A percentile compares a stretch with the other conserved stretches of the same genome.
These are phyloP conservation scores for Ophioceras dolichostomum DNA, from an alignment of 2,329 filamentous ascomycete species.

Conservation along the genomic window DNA sequence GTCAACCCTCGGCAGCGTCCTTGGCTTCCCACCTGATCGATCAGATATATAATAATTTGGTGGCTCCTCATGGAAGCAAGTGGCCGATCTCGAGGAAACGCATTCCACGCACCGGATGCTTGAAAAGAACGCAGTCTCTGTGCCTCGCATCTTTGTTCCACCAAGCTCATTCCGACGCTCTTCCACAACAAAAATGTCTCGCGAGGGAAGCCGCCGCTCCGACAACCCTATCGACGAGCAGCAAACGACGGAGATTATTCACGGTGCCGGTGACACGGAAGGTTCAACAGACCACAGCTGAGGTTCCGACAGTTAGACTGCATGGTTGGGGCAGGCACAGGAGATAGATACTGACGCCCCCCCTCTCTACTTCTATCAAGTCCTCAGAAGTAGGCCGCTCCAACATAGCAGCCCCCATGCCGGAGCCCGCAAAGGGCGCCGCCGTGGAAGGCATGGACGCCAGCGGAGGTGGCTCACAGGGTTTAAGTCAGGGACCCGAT, in stretches of 20 bases:
- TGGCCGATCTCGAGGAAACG: no score
- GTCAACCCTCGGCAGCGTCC: background rate
- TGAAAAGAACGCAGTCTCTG: no score
- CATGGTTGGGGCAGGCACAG: no score
- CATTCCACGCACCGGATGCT: no score
- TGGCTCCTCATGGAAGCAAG: no score
- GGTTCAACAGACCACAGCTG: no score
- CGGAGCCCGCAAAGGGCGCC: conserved; percentile 30
- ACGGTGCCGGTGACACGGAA: conserved; percentile 30
- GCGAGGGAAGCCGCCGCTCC: conserved; percentile 32
- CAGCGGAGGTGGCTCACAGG: conserved; percentile 30
- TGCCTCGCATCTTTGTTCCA: no score
- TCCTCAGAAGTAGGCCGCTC: no score
- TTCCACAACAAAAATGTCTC: conserved; percentile 28
- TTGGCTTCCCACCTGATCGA: no score
- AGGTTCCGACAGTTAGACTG: no score
- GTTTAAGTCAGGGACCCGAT: conserved; percentile 23
- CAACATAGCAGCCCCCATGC: conserved; percentile 35
- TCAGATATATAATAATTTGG: no score
- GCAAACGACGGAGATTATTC: conserved; percentile 25
- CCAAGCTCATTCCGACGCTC: no score
- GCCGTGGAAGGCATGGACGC: conserved; percentile 25
- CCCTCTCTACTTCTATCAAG: background rate
- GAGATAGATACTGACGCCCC: background rate
- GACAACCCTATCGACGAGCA: conserved; percentile 29